Evolutionary conservation across 345 rosid genomes (phyloP), one percentile per base, ranked within the genome.

Genomic region (Syzygium aromaticum): DNA sequence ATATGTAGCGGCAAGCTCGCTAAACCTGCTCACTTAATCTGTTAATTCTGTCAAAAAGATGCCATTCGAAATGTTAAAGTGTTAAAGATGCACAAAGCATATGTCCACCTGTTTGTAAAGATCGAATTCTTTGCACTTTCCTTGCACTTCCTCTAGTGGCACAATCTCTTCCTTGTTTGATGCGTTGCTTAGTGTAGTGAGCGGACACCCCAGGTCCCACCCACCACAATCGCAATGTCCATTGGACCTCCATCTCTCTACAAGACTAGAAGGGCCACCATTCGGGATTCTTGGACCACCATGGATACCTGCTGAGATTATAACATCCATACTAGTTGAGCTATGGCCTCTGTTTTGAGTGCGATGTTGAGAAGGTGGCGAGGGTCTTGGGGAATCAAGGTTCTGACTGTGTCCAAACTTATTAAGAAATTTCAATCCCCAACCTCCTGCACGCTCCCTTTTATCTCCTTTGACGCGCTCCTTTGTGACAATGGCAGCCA

Each of bases 211-310:
- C 52, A 98, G 87, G 88, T 98, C 99, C 99, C 99, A 98, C 85
- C 99, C 99, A 89, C 98, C 97, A 86, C 99, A 98, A 85, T 98
- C 99, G 85, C 99, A 98, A 89, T 64, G 89, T 84, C 99, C 99
- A 84, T 97, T 98, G 22, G 98, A 94, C 89, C 87, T 94, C 99
- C 99, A 98, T 91, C 99, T 94, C 82, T 94, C 93, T 61, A 94
- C 86, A 89, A 98, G 94, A 87, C 95, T 92, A 33, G 97, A 95
- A 54, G 99, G 99, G 56, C 98, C 98, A 51, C 93, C 91, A n/a
- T 90, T 93, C 88, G 92, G 89, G n/a, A 91, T 91, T 86, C 94
- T 94, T 67, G 97, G 98, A 49, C 98, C 98, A 63, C 99, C 98
- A 57, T 98, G 99, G 90, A 94, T 89, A 87, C 99, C 97, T 51